Conservation (phyloP, 495 filamentous ascomycete species). For the Penicillium verhagenii region DNA sequence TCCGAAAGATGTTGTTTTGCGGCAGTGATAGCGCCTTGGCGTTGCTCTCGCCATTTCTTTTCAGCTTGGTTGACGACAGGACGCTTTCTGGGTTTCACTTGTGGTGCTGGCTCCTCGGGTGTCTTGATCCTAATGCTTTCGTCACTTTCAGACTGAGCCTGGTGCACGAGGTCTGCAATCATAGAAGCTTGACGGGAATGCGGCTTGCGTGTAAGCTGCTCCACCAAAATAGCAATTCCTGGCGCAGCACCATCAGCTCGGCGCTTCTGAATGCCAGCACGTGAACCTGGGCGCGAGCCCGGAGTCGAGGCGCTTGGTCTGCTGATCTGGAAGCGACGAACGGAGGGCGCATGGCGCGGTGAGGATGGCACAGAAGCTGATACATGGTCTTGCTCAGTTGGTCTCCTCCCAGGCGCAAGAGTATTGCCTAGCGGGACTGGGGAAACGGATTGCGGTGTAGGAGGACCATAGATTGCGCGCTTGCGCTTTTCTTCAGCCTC, state of each 20-base stretch:
- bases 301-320: constrained; percentile 28
- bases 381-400: background rate
- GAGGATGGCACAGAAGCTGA: constrained; percentile 12
- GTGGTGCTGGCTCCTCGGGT: background rate
- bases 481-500: constrained; percentile 33
- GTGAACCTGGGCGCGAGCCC: constrained; percentile 19
- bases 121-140: background rate
- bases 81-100: constrained; percentile 34
- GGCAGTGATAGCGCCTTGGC: constrained; percentile 35
- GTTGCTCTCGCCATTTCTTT: constrained; percentile 42
- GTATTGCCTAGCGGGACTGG: background rate
- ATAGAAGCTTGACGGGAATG: constrained; percentile 43
- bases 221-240: constrained; percentile 42
- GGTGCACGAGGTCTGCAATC: constrained; percentile 33
- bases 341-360: constrained; percentile 16
- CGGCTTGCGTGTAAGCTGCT: constrained; percentile 38
- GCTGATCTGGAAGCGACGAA: constrained; percentile 47
- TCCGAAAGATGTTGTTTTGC: constrained; percentile 41
- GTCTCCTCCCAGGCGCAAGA: background rate
- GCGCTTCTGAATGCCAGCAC: constrained; percentile 41
- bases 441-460: constrained; percentile 3
- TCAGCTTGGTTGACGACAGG: constrained; percentile 47
- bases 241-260: constrained; percentile 25
- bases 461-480: constrained; percentile 25
- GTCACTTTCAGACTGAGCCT: constrained; percentile 11